Evolutionary conservation across 352 stramenopile species (phyloP), one percentile per base, ranked within the genome.

Genomic region (Phytophthora sp.): DNA sequence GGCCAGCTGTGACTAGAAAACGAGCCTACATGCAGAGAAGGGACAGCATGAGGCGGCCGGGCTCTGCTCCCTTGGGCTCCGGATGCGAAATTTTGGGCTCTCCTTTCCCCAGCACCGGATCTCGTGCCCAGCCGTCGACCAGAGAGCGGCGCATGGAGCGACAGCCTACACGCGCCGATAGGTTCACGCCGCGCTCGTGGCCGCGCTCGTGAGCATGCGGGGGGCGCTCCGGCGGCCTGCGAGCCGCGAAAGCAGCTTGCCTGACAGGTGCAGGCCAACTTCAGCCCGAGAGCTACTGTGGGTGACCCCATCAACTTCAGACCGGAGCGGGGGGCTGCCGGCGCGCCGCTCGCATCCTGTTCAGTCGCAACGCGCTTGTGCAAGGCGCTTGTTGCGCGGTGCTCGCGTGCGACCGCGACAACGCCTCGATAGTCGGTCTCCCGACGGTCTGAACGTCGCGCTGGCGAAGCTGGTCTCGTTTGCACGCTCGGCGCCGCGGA

Each of bases 61-160:
- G 35, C 7, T 59, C 38, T 50, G 39, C 20, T 60, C 34, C 23
- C 48, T 55, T 50, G 34, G 59, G 51, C 35, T 52, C 38, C 28
- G 24, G 11, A 32, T 55, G 41, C 32, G 35, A 61, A 61, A 67
- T 67, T 53, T 68, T 62, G 51, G 58, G 50, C 58, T 54, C 12
- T 58, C 46, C 24, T 24, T 9, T 28, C 17, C 38, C 18, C 21
- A 13, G 21, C 4, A 50, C 57, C 38, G 37, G 57, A 44, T 21
- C 32, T 43, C 18, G 11, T 11, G 28, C 35, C 26, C 38, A 30
- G 38, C 38, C 38, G 38, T 46, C 20, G 35, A 15, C 7, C n/a
- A 12, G 35, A 15, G 23, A 23, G 23, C n/a, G n/a, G n/a, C n/a
- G n/a, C n/a, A n/a, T n/a, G n/a, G n/a, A n/a, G n/a, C n/a, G n/a